phyloP scores from a whole-genome alignment of 169 alveolate genomes.

The Perkinsus chesapeaki region DNA sequence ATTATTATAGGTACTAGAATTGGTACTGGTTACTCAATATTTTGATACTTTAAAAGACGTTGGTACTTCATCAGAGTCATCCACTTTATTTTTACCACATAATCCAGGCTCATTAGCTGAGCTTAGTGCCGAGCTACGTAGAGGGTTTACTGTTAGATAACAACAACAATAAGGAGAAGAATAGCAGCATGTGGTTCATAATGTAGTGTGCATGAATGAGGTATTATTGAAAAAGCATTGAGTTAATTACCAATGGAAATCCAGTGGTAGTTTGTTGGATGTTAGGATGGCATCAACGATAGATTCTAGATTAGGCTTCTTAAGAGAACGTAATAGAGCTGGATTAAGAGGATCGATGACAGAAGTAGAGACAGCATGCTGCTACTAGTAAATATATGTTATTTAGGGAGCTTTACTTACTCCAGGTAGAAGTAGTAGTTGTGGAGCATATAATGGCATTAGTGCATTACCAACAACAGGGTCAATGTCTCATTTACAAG shows the following conservation, averaged over 20 bases:
- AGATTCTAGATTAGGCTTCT: neutral
- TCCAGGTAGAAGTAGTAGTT: too few relatives aligned
- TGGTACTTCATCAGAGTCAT: constrained; percentile 9
- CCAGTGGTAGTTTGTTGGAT: neutral
- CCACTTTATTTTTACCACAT: constrained; percentile 20
- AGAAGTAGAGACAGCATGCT: neutral
- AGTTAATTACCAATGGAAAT: neutral
- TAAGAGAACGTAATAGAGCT: neutral
- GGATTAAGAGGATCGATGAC: neutral
- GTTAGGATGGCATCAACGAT: neutral
- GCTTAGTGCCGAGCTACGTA: neutral
- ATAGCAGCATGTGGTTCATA: too few relatives aligned
- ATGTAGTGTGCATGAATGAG: too few relatives aligned
- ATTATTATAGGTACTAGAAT: constrained; percentile 10
- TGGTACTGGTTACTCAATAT: constrained; percentile 25
- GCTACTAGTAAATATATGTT: too few relatives aligned
- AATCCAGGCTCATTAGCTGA: constrained; percentile 21
- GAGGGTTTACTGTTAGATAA: neutral
- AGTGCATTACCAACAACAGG: too few relatives aligned
- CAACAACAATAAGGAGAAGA: too few relatives aligned
- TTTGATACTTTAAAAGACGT: constrained; percentile 25
- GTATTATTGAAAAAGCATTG: neutral
- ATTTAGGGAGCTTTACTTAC: too few relatives aligned
- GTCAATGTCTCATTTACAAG: too few relatives aligned
- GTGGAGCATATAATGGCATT: too few relatives aligned